Evolutionary conservation across 495 filamentous ascomycete genomes (phyloP).

Genomic region (Friedmanniomyces endolithicus): DNA sequence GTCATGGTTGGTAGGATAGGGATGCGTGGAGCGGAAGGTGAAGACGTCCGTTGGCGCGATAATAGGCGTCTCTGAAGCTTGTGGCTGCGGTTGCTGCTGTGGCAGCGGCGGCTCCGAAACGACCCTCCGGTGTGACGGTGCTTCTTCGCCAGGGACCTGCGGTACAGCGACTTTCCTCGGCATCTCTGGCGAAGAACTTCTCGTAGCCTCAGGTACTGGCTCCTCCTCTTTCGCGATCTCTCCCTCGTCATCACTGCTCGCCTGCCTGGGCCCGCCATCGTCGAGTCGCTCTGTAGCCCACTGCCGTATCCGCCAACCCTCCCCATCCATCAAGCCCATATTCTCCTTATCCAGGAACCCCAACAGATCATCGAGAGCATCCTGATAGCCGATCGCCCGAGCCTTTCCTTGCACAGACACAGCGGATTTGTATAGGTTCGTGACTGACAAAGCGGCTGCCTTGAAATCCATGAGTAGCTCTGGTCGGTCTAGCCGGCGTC

Average conservation of each 20-base stretch:
- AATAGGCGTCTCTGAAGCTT: background rate
- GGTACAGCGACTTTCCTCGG: conserved; percentile 37
- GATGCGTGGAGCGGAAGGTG: conserved; percentile 57
- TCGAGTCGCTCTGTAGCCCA: conserved; percentile 75
- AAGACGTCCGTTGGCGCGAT: conserved; percentile 33
- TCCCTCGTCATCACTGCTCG: conserved; percentile 17
- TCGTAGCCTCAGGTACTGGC: background rate
- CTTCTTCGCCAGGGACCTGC: conserved; percentile 19
- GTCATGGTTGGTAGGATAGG: conserved; percentile 50
- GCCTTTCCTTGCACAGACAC: conserved; percentile 62
- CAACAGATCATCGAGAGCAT: conserved; percentile 82
- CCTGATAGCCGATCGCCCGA: conserved; percentile 72
- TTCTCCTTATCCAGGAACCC: conserved; percentile 70
- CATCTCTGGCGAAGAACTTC: conserved; percentile 48
- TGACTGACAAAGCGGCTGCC: conserved; percentile 83
- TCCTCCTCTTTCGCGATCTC: conserved; percentile 1
- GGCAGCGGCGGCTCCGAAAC: background rate
- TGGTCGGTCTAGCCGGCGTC: conserved; percentile 36
- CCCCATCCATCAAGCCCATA: conserved; percentile 63
- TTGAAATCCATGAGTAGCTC: conserved; percentile 75
- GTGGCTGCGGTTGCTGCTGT: background rate
- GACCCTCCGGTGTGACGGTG: background rate
- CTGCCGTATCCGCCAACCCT: conserved; percentile 66
- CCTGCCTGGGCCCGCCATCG: conserved; percentile 46
- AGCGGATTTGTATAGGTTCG: conserved; percentile 88